Base-by-base conservation (phyloP, 257 asterid species). In the Ilex aquifolium region DNA sequence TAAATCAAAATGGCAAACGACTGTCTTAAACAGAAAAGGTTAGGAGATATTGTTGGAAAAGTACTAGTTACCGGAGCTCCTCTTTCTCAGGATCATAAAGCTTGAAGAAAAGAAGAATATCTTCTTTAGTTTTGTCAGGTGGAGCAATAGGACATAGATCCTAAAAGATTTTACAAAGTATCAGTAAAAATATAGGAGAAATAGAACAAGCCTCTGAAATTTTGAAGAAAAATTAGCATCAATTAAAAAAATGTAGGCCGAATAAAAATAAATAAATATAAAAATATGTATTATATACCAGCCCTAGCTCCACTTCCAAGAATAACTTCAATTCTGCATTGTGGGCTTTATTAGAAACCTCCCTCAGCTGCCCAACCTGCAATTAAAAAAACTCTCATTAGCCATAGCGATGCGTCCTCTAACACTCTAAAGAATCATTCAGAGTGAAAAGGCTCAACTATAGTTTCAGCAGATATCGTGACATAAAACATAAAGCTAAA, bases 351-450 rank as follows among this genome's bases (percentile, higher is more conserved):
- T 79, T 89, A 50, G 92, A 90, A 56, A 74, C 88, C 71, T 93
- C 99, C 74, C 95, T 87, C 76, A 90, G 67, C 74, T 87, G 82
- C 61, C 97, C 96, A 71, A 90, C 99, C 99, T 93, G 83, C 75
- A 79, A 3, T 56, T 64, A 44, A 7, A 59, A 42, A 29, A n/a
- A 73, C 53, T 57, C 60, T 62, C 54, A 49, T 49, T 12, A 15
- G 17, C 54, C 10, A 49, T 7, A 36, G 42, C 42, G 8, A 36
- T 36, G 42, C 2, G 5, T 36, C 7, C 42, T 36, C 42, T 7
- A 5, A 36, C 42, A 36, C 42, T 36, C 42, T 36, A 7, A 36
- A 36, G 42, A 5, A 36, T 4, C 8, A 36, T 36, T 36, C 42
- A 36, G 42, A 4, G 2, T 7, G 27, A 21, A 21, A 21, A 21